Base-by-base conservation (phyloP, 2,329 filamentous ascomycete genomes). In the Aureobasidium lini region DNA sequence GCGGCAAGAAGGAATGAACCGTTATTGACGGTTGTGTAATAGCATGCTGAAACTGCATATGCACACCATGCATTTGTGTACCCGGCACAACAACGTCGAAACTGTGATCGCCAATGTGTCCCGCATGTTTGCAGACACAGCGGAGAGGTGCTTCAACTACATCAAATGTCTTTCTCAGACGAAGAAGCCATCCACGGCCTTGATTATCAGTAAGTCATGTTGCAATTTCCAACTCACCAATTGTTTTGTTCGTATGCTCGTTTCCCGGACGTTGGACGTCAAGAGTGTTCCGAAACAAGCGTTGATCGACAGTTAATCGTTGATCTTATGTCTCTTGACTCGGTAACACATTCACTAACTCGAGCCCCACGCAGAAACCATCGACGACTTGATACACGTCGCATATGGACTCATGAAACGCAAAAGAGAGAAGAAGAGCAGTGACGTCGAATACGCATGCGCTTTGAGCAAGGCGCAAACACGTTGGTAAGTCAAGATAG, bases 61-160 rank as follows among this genome's bases (percentile, higher is more conserved):
- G 54, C 88, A 94, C 66, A 78, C 84, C 52, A 92, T 95, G 85
- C 88, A 90, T 70, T 86, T 89, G 66, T 90, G 95, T 71, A 89
- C 88, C 4, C 74, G 79, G 3, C 86, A 93, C 76, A 97, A 97
- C 74, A 82, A 84, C 3, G 70, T 81, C 7, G 65, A 70, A 4
- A 89, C 85, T 0, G 87, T 94, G 11, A 77, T 93, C 4, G 72
- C 75, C n/a, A 95, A 94, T 65, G 76, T 96, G 3, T 83, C 86
- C 67, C 79, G 81, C n/a, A 85, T 84, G 34, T 93, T 96, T 66
- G 67, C 77, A 16, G 90, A 95, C 71, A 85, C 88, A 6, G 91
- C 90, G 8, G 84, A 84, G 75, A 95, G 93, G 75, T 81, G 81
- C 71, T 82, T 84, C 64, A 75, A 79, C 62, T 86, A 87, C 67